Conservation (phyloP, 179 eudicot genomes). For the Carnegiea gigantea region DNA sequence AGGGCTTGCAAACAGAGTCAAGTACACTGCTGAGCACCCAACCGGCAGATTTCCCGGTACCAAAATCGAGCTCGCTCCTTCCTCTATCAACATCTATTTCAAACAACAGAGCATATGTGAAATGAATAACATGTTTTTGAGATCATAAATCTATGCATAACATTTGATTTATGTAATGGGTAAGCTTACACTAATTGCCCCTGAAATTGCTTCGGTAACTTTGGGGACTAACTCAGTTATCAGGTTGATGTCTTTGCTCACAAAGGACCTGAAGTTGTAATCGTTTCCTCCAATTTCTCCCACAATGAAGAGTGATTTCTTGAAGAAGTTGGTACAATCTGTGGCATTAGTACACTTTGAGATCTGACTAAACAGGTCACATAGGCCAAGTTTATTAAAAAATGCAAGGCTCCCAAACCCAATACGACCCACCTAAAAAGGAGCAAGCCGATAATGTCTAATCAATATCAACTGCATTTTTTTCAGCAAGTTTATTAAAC, state of each 20-base stretch:
- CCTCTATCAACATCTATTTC: constrained; percentile 57
- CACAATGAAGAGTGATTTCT: constrained; percentile 54
- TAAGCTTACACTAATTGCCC: constrained; percentile 47
- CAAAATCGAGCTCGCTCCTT: constrained; percentile 54
- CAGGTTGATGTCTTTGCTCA: constrained; percentile 39
- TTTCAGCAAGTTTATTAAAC: no score
- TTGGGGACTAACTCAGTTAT: constrained; percentile 44
- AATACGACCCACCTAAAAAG: no score
- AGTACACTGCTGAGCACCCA: constrained; percentile 55
- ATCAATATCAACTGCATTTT: no score
- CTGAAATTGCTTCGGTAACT: constrained; percentile 47
- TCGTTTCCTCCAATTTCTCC: constrained; percentile 91
- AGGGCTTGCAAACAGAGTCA: constrained; percentile 49
- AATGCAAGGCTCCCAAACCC: no score
- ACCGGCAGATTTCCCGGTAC: constrained; percentile 71
- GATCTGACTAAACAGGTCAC: no score
- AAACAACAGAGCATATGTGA: background rate
- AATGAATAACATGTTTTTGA: background rate
- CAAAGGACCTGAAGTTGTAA: constrained; percentile 52
- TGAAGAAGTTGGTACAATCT: constrained; percentile 56
- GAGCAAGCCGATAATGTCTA: no score
- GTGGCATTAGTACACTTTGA: background rate
- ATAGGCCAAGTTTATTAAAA: no score
- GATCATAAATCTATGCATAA: background rate
- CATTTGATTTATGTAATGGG: background rate